These are phyloP conservation scores for Fusarium drepaniforme DNA, from an alignment of 2,329 filamentous ascomycete genomes.

Conservation along the genomic window DNA sequence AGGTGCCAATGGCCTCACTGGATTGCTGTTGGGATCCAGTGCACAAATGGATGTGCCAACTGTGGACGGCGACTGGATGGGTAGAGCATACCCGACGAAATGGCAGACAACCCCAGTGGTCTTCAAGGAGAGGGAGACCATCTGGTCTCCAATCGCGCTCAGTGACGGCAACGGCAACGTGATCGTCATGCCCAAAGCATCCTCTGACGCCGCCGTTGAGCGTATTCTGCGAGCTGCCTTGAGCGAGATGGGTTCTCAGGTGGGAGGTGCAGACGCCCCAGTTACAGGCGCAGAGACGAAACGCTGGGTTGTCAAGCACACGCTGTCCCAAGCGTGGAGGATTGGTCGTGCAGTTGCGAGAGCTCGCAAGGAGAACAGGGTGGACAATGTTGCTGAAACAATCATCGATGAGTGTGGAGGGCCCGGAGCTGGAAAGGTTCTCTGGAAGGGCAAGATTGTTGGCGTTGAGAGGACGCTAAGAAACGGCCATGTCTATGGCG, in stretches of 20 bases:
- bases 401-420: conserved; percentile 72
- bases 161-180: conserved; percentile 66
- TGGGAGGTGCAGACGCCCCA: conserved; percentile 61
- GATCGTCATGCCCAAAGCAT: conserved; percentile 61
- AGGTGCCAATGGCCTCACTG: conserved; percentile 73
- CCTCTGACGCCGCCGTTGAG: conserved; percentile 61
- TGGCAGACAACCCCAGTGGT: conserved; percentile 68
- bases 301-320: conserved; percentile 65
- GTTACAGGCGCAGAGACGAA: conserved; percentile 62
- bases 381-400: conserved; percentile 67
- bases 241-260: conserved; percentile 67
- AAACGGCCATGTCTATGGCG: conserved; percentile 70
- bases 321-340: conserved; percentile 65
- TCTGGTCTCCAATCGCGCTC: conserved; percentile 61
- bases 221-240: conserved; percentile 63
- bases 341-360: conserved; percentile 71
- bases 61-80: conserved; percentile 70
- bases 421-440: conserved; percentile 61
- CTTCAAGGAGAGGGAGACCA: conserved; percentile 60
- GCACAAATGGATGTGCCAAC: conserved; percentile 63
- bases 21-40: conserved; percentile 67
- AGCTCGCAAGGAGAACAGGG: conserved; percentile 60
- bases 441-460: conserved; percentile 75
- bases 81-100: conserved; percentile 65
- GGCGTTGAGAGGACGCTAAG: conserved; percentile 67